phyloP scores from a whole-genome alignment of 225 moss, liverwort and hornwort genomes.

The Neckera pumila region DNA sequence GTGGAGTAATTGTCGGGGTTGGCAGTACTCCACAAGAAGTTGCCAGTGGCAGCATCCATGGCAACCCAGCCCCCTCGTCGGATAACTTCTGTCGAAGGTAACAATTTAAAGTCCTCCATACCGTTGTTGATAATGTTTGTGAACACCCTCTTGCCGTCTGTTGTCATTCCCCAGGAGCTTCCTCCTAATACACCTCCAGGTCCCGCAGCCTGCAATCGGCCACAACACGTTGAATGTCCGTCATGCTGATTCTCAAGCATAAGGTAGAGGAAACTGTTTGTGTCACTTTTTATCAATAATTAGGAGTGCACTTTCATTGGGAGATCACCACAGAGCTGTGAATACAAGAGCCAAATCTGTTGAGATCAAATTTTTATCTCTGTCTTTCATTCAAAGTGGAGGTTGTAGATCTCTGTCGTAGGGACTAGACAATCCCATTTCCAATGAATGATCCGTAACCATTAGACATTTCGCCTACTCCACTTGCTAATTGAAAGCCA shows the following conservation, averaged over 20 bases:
- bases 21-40: constrained; percentile 11
- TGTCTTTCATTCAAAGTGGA: not conserved
- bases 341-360: not conserved
- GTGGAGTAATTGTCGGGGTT: constrained; percentile 2
- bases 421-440: not conserved
- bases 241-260: not conserved
- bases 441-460: not conserved
- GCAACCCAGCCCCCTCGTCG: constrained; percentile 19
- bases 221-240: not conserved
- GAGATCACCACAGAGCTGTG: not conserved
- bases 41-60: constrained; percentile 5
- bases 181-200: constrained; percentile 10
- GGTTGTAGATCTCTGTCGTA: not conserved
- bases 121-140: constrained; percentile 15
- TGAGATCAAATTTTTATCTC: not conserved
- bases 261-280: not conserved
- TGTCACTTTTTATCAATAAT: not conserved
- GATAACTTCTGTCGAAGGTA: constrained; percentile 1
- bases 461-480: not conserved
- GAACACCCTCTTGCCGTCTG: constrained; percentile 29
- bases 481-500: not conserved
- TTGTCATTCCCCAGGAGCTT: constrained; percentile 22
- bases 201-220: constrained; percentile 1
- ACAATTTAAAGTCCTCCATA: not conserved
- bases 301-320: not conserved